Conservation (phyloP, 441 rosid genomes). For the Jatropha multifida region DNA sequence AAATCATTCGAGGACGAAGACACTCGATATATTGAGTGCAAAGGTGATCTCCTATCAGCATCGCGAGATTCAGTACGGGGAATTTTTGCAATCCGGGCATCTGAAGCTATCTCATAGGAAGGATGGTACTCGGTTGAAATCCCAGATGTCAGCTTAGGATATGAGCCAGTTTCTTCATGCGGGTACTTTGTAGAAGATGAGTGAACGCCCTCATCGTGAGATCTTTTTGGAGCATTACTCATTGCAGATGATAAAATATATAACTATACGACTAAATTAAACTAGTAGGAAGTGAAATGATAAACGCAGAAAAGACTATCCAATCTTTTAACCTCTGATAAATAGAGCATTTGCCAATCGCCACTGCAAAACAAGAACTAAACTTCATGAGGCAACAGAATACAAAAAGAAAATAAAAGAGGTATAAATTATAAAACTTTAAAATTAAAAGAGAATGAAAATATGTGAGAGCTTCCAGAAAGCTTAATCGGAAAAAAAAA, state of each 20-base stretch:
- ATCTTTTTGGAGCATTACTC: conserved; percentile 91
- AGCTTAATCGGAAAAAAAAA: not conserved
- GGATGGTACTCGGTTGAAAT: conserved; percentile 50
- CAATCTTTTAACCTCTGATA: not conserved
- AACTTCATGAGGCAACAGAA: not conserved
- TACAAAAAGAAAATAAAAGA: not conserved
- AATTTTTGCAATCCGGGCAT: conserved; percentile 60
- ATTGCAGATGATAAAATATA: conserved; percentile 27
- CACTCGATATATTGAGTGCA: conserved; percentile 59
- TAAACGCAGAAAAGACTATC: not conserved
- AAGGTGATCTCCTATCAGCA: conserved; percentile 76
- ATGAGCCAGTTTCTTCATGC: conserved; percentile 62
- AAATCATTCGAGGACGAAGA: conserved; percentile 57
- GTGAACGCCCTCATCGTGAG: conserved; percentile 78
- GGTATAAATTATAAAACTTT: not conserved
- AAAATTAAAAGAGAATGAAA: not conserved
- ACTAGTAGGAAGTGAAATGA: not conserved
- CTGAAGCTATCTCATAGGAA: conserved; percentile 55
- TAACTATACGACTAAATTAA: not conserved
- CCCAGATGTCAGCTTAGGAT: conserved; percentile 60
- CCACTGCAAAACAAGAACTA: conserved; percentile 18
- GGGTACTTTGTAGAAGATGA: conserved; percentile 71
- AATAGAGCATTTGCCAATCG: conserved; percentile 11
- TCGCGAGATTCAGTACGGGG: conserved; percentile 78
- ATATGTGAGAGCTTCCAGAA: not conserved